Percentiles rank a stretch among this genome's conserved stretches.
Conservation (phyloP, 1,284 basidiomycete species). For the Marasmius fiardii region DNA sequence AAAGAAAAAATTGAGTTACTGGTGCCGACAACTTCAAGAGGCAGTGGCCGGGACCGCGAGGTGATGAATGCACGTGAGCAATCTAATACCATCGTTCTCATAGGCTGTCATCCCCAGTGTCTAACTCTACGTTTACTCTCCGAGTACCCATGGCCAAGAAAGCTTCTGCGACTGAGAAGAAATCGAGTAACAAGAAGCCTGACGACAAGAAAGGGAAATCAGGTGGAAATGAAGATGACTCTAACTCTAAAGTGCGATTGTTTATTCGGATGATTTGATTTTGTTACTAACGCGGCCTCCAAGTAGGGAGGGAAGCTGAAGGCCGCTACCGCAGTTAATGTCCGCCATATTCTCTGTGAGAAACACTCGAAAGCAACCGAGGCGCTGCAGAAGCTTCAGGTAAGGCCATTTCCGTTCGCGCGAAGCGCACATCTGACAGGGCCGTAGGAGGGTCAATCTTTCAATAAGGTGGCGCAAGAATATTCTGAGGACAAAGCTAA, state of each 20-base stretch:
- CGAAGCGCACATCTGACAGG: slow-evolving; percentile 4
- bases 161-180: slow-evolving; percentile 3
- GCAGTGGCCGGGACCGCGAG: not conserved
- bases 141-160: slow-evolving; percentile 10
- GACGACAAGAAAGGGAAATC: slow-evolving; percentile 13
- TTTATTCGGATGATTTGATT: not conserved
- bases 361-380: slow-evolving; percentile 77
- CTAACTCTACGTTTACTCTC: not conserved
- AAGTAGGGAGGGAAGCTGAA: slow-evolving; percentile 38
- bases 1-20: not conserved
- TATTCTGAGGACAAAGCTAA: slow-evolving; percentile 89
- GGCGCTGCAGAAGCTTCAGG: slow-evolving; percentile 75
- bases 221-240: slow-evolving; percentile 8
- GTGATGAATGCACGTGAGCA: not conserved
- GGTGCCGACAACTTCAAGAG: not conserved
- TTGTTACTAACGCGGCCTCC: not conserved
- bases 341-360: slow-evolving; percentile 84
- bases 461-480: slow-evolving; percentile 84
- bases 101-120: not conserved
- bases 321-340: slow-evolving; percentile 76
- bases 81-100: not conserved
- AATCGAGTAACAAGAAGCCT: slow-evolving; percentile 2
- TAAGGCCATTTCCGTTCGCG: slow-evolving; percentile 23
- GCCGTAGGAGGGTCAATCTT: slow-evolving; percentile 63
- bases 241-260: slow-evolving; percentile 10